Conservation (phyloP, 805 yeast genomes). For the Candida manassasensis region DNA sequence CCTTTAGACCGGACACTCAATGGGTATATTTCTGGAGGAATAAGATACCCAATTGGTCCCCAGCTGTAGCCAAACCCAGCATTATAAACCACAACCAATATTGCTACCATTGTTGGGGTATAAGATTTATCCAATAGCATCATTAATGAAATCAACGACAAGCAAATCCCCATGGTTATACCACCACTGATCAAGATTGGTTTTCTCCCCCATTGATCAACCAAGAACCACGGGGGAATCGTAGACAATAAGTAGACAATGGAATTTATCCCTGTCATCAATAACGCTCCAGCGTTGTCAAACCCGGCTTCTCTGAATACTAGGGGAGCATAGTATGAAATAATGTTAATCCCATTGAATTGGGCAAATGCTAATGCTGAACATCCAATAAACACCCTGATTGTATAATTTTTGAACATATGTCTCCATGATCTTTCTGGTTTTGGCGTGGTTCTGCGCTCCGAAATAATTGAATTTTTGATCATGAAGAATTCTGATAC, state of each 20-base stretch:
- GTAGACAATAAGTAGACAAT: constrained; percentile 36
- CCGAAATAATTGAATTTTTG: constrained; percentile 40
- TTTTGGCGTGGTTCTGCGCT: constrained; percentile 34
- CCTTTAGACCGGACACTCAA: constrained; percentile 41
- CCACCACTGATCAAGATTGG: constrained; percentile 42
- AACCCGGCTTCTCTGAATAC: constrained; percentile 47
- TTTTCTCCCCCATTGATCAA: constrained; percentile 42
- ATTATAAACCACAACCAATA: constrained; percentile 38
- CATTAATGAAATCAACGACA: constrained; percentile 28
- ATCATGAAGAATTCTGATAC: constrained; percentile 42
- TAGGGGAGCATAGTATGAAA: constrained; percentile 55
- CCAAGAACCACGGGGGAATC: constrained; percentile 43
- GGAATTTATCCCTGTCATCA: constrained; percentile 43
- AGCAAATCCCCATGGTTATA: constrained; percentile 33
- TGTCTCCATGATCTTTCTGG: constrained; percentile 38
- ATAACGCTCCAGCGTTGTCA: constrained; percentile 35
- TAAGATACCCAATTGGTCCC: constrained; percentile 44
- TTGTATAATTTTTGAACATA: constrained; percentile 35
- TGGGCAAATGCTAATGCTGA: constrained; percentile 43
- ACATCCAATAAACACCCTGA: constrained; percentile 35
- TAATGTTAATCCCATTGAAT: constrained; percentile 52
- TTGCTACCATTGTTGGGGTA: constrained; percentile 37
- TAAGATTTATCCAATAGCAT: constrained; percentile 27
- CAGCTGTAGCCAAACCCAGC: constrained; percentile 43
- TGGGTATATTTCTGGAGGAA: constrained; percentile 43